Evolutionary conservation across 306 rosid genomes (phyloP), one percentile per base, ranked within the genome.

Genomic region (Trichosanthes truncata): DNA sequence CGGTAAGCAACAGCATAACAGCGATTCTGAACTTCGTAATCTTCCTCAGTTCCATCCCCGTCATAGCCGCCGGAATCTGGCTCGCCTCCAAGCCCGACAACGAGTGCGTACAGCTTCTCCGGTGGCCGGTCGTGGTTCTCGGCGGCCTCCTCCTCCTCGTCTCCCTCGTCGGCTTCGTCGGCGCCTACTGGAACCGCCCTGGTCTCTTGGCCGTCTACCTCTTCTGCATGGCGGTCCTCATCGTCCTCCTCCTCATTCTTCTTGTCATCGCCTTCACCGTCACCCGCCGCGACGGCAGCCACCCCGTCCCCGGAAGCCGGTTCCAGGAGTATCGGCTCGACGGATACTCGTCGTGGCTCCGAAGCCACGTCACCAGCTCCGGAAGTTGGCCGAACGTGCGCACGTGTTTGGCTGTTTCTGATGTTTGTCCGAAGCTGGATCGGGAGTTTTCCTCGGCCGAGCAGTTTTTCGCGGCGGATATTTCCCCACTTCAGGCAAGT

Each of bases 31-130:
- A 94, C 84, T 91, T 94, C 83, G 65, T 86, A 72, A 96, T 94
- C 17, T 60, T 89, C 68, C 33, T 94, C 10, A 85, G 95, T 36
- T 86, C 98, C 78, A 85, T 94, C 5, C 97, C 95, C 62, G 88
- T 91, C 0, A 92, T 94, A n/a, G 92, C 88, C 3, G 78, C 97
- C 2, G 97, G 97, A 26, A 91, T 89, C 46, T 92, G 98, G 98
- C 85, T 94, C 0, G 96, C 98, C n/a, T 88, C 95, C 0, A 94
- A 92, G 66, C 91, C 94, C 13, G 95, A 86, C 90, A 91, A 91
- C 86, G 86, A 84, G 79, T 94, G 98, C 83, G 82, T 89, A 82
- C 86, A 77, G 79, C 76, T 85, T 7, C 82, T 94, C 82, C 94
- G 95, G 1, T 94, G 97, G 95, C 97, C 95, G 1, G 83, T 92